These are phyloP conservation scores for Cornus suecica DNA, from an alignment of 148 eudicot species.

Conservation along the genomic window DNA sequence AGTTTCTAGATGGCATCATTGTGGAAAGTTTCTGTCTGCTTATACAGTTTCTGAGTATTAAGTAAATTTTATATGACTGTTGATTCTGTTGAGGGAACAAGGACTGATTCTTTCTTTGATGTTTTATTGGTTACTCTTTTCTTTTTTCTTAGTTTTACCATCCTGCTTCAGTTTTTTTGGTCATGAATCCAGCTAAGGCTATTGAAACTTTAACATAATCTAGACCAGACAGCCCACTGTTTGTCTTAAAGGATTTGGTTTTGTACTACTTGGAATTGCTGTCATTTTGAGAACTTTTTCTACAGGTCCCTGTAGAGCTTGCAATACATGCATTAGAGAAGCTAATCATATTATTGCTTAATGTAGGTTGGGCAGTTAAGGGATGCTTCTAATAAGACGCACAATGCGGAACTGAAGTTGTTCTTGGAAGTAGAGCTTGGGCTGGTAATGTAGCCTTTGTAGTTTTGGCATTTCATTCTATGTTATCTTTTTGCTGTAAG, in stretches of 20 bases:
- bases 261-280: too few relatives aligned
- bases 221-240: neutral
- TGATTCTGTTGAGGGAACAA: neutral
- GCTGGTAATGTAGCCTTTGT: constrained; percentile 37
- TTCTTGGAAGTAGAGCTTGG: constrained; percentile 76
- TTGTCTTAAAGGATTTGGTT: too few relatives aligned
- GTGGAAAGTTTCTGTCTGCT: neutral
- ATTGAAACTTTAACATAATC: neutral
- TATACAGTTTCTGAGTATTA: neutral
- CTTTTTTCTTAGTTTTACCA: neutral
- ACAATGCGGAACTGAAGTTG: constrained; percentile 70
- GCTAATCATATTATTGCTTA: neutral
- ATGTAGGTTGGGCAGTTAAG: constrained; percentile 79
- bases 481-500: too few relatives aligned
- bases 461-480: neutral
- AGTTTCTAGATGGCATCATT: neutral
- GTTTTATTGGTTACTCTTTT: neutral
- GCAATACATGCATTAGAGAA: neutral
- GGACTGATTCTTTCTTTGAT: neutral
- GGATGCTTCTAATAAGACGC: constrained; percentile 51
- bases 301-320: neutral
- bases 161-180: neutral
- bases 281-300: too few relatives aligned
- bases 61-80: neutral
- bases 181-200: neutral